Evolutionary conservation across 495 filamentous ascomycete species (phyloP).

Genomic region (Aspergillus cristatus): DNA sequence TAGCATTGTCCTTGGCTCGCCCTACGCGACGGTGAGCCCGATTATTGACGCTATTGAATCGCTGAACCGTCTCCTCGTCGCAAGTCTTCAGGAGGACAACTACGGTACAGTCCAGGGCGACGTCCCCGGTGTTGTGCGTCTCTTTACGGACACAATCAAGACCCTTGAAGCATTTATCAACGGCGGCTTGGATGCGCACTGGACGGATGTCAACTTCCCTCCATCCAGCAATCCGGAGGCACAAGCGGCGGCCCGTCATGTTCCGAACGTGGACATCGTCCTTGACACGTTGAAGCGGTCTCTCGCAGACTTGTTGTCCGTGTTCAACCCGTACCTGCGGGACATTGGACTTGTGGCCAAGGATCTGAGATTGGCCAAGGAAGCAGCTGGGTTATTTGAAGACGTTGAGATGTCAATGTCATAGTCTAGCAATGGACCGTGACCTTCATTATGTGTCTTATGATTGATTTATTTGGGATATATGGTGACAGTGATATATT

Average conservation of each 20-base stretch:
- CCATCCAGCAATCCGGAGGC: slow-evolving; percentile 32
- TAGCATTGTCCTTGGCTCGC: slow-evolving; percentile 57
- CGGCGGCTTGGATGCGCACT: slow-evolving; percentile 53
- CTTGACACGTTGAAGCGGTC: slow-evolving; percentile 47
- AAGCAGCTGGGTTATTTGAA: slow-evolving; percentile 40
- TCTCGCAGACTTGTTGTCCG: slow-evolving; percentile 50
- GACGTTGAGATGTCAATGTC: slow-evolving; percentile 14
- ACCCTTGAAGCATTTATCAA: slow-evolving; percentile 60
- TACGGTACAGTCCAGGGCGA: slow-evolving; percentile 78
- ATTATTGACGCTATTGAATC: slow-evolving; percentile 64
- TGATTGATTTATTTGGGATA: slow-evolving; percentile 7
- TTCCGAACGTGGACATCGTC: slow-evolving; percentile 55
- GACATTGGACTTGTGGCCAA: slow-evolving; percentile 53
- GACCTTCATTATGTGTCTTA: slow-evolving; percentile 2
- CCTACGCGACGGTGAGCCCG: slow-evolving; percentile 52
- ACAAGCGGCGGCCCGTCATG: slow-evolving; percentile 27
- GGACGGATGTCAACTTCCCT: slow-evolving; percentile 65
- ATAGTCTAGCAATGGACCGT: slow-evolving; percentile 11
- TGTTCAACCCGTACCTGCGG: slow-evolving; percentile 61
- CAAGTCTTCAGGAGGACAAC: slow-evolving; percentile 71
- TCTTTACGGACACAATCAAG: slow-evolving; percentile 55
- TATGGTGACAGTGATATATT: no score
- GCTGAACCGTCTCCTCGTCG: slow-evolving; percentile 57
- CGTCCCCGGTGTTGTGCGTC: slow-evolving; percentile 60
- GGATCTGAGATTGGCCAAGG: slow-evolving; percentile 62